Evolutionary conservation across 345 rosid species (phyloP).

Genomic region (Sapria himalayana): DNA sequence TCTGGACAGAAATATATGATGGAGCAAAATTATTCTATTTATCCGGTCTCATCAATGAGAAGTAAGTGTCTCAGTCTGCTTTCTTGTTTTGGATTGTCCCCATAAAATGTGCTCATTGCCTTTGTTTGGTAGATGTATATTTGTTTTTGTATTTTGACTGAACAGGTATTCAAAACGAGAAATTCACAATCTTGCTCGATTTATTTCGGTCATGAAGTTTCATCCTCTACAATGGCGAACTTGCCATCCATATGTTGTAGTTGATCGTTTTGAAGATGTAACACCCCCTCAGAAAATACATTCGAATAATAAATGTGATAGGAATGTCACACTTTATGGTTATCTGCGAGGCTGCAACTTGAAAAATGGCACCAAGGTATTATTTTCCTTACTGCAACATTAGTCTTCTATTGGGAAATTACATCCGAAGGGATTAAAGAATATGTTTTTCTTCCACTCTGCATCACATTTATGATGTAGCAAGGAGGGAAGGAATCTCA

Average conservation of each 20-base stretch:
- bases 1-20: conserved; percentile 75
- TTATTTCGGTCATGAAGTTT: conserved; percentile 58
- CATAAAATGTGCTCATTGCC: no score
- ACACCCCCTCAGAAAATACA: conserved; percentile 69
- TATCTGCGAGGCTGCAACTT: conserved; percentile 90
- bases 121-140: no score
- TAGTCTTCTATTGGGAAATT: no score
- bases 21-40: conserved; percentile 87
- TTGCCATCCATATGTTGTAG: conserved; percentile 77
- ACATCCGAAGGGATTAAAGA: no score
- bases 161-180: conserved; percentile 69
- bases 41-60: conserved; percentile 76
- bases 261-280: conserved; percentile 88
- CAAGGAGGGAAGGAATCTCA: no score
- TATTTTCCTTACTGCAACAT: background rate
- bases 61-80: conserved; percentile 24
- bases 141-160: conserved; percentile 5
- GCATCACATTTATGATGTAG: no score
- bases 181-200: conserved; percentile 63
- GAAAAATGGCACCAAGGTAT: conserved; percentile 75
- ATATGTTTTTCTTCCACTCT: no score
- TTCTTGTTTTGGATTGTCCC: background rate
- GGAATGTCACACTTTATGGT: conserved; percentile 71
- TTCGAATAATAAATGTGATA: conserved; percentile 54
- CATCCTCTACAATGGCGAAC: conserved; percentile 71